phyloP scores from a whole-genome alignment of 2,329 filamentous ascomycete genomes.

The Arthroderma uncinatum region DNA sequence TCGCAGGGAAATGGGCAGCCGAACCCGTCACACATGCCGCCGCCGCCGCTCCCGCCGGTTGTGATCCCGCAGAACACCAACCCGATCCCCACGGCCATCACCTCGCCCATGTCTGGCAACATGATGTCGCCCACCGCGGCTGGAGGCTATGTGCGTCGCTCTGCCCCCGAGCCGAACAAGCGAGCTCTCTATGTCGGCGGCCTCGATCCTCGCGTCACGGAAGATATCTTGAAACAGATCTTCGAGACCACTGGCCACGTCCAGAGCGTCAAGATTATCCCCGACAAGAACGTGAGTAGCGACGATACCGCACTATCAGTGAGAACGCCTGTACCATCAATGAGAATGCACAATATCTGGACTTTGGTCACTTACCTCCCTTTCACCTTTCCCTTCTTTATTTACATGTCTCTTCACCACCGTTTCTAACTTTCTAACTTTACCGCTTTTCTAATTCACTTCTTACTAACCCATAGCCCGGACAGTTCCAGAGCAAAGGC shows the following conservation, averaged over 20 bases:
- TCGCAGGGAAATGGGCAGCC: conserved; percentile 55
- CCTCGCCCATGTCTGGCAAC: conserved; percentile 66
- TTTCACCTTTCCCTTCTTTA: not conserved
- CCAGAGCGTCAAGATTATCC: conserved; percentile 98
- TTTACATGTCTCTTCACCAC: conserved; percentile 9
- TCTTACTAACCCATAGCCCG: not conserved
- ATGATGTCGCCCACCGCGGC: conserved; percentile 79
- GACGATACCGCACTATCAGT: too few relatives aligned
- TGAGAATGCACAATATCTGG: too few relatives aligned
- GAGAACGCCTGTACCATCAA: too few relatives aligned
- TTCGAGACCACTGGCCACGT: conserved; percentile 98
- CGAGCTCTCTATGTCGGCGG: conserved; percentile 92
- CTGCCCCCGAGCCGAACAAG: conserved; percentile 97
- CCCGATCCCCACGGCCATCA: conserved; percentile 84
- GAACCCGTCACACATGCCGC: conserved; percentile 69
- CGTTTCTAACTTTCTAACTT: not conserved
- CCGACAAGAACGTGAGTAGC: conserved; percentile 89
- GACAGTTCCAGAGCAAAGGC: conserved; percentile 63
- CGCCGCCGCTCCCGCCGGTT: conserved; percentile 70
- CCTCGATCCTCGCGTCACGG: conserved; percentile 85
- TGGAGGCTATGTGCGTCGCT: conserved; percentile 71
- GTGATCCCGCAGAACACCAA: conserved; percentile 94
- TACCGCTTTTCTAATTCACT: not conserved
- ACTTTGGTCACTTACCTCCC: conserved; percentile 1
- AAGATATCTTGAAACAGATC: conserved; percentile 92